phyloP scores from a whole-genome alignment of 2,329 filamentous ascomycete genomes.

The Domatiomyces globalis region DNA sequence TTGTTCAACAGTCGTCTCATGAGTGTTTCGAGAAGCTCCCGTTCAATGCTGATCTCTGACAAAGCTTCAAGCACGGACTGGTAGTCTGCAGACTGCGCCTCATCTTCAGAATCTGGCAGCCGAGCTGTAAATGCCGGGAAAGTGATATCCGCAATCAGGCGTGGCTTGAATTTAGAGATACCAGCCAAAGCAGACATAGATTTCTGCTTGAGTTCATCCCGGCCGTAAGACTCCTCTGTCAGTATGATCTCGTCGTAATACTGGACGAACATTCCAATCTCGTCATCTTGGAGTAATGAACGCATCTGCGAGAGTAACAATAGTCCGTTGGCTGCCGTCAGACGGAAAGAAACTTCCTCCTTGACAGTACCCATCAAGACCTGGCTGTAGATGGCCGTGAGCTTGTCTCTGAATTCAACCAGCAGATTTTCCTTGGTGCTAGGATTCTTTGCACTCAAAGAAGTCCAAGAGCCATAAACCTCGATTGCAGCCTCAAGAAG shows the following conservation, averaged over 20 bases:
- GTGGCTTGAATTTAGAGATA: slow-evolving; percentile 48
- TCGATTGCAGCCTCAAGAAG: slow-evolving; percentile 44
- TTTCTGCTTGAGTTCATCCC: slow-evolving; percentile 43
- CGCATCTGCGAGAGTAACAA: slow-evolving; percentile 32
- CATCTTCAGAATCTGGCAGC: slow-evolving; percentile 43
- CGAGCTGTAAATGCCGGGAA: slow-evolving; percentile 53
- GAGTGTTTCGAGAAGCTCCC: slow-evolving; percentile 49
- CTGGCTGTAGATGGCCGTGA: slow-evolving; percentile 42
- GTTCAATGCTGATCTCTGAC: slow-evolving; percentile 49
- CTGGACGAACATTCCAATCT: slow-evolving; percentile 40
- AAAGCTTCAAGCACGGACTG: slow-evolving; percentile 47
- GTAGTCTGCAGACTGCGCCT: slow-evolving; percentile 31
- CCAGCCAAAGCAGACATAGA: slow-evolving; percentile 46
- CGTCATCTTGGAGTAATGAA: slow-evolving; percentile 36
- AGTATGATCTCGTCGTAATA: slow-evolving; percentile 48
- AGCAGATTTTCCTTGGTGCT: slow-evolving; percentile 29
- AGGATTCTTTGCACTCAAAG: slow-evolving; percentile 24
- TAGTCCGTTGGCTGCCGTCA: slow-evolving; percentile 35
- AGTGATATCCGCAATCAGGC: slow-evolving; percentile 48
- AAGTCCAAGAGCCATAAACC: slow-evolving; percentile 43
- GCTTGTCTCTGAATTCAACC: slow-evolving; percentile 35
- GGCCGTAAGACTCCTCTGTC: slow-evolving; percentile 41
- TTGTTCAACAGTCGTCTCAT: slow-evolving; percentile 51
- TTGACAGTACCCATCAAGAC: slow-evolving; percentile 38
- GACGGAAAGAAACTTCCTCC: slow-evolving; percentile 38